Evolutionary conservation across 768 basidiomycete genomes (phyloP), one percentile per base, ranked within the genome.

Genomic region (Hortiboletus campestris): DNA sequence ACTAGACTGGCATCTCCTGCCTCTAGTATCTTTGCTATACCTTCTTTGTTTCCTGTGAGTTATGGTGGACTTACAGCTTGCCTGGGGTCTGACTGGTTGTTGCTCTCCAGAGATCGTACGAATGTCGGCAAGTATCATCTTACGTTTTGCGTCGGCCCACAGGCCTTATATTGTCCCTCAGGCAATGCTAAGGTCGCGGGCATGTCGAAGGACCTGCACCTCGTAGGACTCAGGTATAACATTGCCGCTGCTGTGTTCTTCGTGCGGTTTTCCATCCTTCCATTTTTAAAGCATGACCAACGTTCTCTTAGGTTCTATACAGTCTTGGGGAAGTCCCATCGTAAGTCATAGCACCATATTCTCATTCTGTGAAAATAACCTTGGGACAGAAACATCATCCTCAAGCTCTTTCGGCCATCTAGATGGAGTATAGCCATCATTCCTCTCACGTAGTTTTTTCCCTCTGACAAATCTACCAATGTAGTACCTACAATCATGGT

Each of bases 21-120:
- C 78, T 6, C 70, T 78, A 45, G 72, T 79, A 36, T 76, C 76
- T 6, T 50, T 78, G 35, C 62, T 80, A 6, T 79, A 78, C 55
- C 66, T 80, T 41, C 68, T 78, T 46, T 79, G 75, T 10, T 80
- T 79, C 64, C 62, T 80, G 75, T 79, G 56, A 71, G 78, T 73
- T 25, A 9, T 13, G 6, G 31, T 34, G 12, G 19, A 38, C 6
- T 35, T 31, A 20, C 9, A 6, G 22, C 25, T 29, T 3, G 14
- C 31, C 22, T 14, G 20, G n/a, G 0, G 17, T 46, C 35, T 48
- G 28, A 60, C 25, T 16, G 3, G 28, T 6, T 11, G 31, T 36
- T 31, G 31, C 49, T 34, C 34, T 49, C n/a, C 36, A 77, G 75
- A 29, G 79, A 79, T 59, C 74, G 79, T 16, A 66, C 76, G 39